These are phyloP conservation scores for Phyllosticta ampelicida DNA, from an alignment of 2,329 filamentous ascomycete species.

Conservation along the genomic window DNA sequence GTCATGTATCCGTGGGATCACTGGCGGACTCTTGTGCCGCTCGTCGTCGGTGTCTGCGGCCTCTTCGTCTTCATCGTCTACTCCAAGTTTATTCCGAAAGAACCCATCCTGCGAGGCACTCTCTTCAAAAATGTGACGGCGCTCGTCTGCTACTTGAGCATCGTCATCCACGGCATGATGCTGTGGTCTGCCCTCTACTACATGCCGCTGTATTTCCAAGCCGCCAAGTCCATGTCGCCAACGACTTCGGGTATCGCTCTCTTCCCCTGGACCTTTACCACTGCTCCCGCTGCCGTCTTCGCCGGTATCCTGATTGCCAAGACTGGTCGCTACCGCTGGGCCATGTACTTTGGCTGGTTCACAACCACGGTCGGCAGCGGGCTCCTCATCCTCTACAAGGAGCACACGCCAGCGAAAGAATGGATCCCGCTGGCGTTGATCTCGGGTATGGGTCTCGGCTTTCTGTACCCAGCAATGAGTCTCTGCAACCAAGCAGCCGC, in stretches of 20 bases:
- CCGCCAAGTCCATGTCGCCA: slow-evolving; percentile 16
- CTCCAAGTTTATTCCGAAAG: slow-evolving; percentile 14
- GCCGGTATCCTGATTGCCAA: slow-evolving; percentile 17
- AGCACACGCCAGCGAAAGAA: slow-evolving; percentile 23
- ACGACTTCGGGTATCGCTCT: slow-evolving; percentile 18
- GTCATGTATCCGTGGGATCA: slow-evolving; percentile 16
- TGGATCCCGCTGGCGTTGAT: slow-evolving; percentile 38
- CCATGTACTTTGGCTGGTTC: slow-evolving; percentile 21
- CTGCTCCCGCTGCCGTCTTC: slow-evolving; percentile 16
- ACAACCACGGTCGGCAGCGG: slow-evolving; percentile 34
- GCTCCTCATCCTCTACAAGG: slow-evolving; percentile 31
- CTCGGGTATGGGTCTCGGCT: slow-evolving; percentile 31
- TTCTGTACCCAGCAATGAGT: slow-evolving; percentile 32
- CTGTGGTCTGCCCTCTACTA: slow-evolving; percentile 20
- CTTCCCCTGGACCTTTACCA: slow-evolving; percentile 22
- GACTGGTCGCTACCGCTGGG: slow-evolving; percentile 17
- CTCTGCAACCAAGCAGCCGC: slow-evolving; percentile 35
- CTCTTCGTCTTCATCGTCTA: slow-evolving; percentile 16
- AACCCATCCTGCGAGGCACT: slow-evolving; percentile 20
- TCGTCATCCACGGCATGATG: slow-evolving; percentile 21
- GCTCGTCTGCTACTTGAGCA: slow-evolving; percentile 20
- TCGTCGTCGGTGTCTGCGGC: slow-evolving; percentile 15
- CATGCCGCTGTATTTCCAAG: slow-evolving; percentile 24
- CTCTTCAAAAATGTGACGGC: slow-evolving; percentile 22
- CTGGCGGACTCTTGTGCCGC: slow-evolving; percentile 15